phyloP scores from a whole-genome alignment of 2,329 filamentous ascomycete genomes.

The Fusarium secorum region DNA sequence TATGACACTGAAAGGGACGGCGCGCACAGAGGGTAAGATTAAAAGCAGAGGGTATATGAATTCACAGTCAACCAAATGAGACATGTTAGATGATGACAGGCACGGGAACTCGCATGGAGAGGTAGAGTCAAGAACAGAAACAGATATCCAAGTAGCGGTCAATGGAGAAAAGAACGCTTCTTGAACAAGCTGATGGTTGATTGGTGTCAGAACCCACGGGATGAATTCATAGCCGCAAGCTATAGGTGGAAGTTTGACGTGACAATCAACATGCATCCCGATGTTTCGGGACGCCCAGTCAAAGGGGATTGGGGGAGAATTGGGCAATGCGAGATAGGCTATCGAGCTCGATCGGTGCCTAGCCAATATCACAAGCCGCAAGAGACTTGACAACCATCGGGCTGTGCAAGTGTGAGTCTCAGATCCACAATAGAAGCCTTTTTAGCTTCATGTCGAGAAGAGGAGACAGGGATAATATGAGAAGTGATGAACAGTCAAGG shows the following conservation, averaged over 20 bases:
- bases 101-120: constrained; percentile 15
- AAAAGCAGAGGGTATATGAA: constrained; percentile 33
- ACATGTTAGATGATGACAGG: constrained; percentile 24
- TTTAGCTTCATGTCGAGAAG: constrained; percentile 3
- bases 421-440: constrained; percentile 4
- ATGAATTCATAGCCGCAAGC: constrained; percentile 2
- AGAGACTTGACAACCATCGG: background rate
- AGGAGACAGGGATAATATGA: background rate
- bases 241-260: constrained; percentile 8
- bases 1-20: constrained; percentile 2
- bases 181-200: background rate
- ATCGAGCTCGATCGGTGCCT: background rate
- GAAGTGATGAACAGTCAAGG: background rate
- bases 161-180: constrained; percentile 24
- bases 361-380: background rate
- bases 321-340: background rate
- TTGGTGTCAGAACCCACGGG: constrained; percentile 1
- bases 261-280: constrained; percentile 1
- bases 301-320: background rate
- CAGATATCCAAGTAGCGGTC: constrained; percentile 22
- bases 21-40: constrained; percentile 16
- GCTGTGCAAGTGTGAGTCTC: background rate
- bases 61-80: constrained; percentile 30
- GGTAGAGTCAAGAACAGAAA: constrained; percentile 10
- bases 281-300: background rate